Base-by-base conservation (phyloP, 345 rosid genomes). In the Eucalyptus tenuipes region DNA sequence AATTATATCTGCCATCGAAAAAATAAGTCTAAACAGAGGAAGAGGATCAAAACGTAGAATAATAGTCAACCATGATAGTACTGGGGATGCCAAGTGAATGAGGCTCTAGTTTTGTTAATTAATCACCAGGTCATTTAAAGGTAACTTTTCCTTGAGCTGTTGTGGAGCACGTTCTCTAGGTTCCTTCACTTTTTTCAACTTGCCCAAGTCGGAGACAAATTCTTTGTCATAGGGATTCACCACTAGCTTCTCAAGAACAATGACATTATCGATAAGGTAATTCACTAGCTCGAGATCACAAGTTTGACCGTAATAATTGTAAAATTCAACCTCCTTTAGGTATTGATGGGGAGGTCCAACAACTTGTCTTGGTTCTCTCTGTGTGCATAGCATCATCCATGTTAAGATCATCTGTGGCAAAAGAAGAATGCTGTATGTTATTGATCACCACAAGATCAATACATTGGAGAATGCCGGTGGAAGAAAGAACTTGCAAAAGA, bases 71-170 rank as follows among this genome's bases (percentile, higher is more conserved):
- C 16, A 27, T 27, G 0, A 12, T 14, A 6, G 2, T 29, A 27
- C 31, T 0, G 3, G 3, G 15, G 7, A 27, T 59, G 68, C 31
- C 3, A 0, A 29, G 31, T 59, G 68, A 59, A 27, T 29, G 29
- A 31, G 20, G 37, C 22, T n/a, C 0, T 15, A 3, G 40, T 66
- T 66, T 7, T 2, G 10, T 66, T 66, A 15, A 66, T 31, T 66
- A n/a, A 66, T 66, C 20, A 31, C 79, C 3, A 15, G 3, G 0
- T 66, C 3, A 66, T n/a, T n/a, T 15, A 0, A 66, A 66, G 11
- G 20, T 66, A 66, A 66, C 1, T 66, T 61, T 31, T 12, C 48
- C 48, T 47, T 57, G n/a, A 57, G 29, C 11, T 10, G 64, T 11
- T 24, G n/a, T 3, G 5, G 10, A 57, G 64, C n/a, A 24, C 12